These are phyloP conservation scores for Pythium guiyangense DNA, from an alignment of 352 stramenopile genomes.

Conservation along the genomic window DNA sequence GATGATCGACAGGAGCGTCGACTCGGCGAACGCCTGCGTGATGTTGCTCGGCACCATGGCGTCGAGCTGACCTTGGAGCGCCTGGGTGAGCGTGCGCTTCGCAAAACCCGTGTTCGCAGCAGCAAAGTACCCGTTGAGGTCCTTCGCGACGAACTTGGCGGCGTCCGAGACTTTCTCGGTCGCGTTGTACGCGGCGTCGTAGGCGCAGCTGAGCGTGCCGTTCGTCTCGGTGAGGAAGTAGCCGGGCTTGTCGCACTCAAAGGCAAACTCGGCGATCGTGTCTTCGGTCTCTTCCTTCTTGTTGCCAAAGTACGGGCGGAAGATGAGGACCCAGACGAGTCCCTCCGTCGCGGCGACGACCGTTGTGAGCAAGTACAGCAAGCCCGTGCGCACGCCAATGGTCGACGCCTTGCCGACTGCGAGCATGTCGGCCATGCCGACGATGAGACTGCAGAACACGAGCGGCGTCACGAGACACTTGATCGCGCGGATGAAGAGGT, in stretches of 20 bases:
- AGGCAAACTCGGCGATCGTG: constrained; percentile 10
- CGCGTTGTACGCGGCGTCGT: constrained; percentile 15
- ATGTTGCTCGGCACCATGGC: constrained; percentile 42
- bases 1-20: constrained; percentile 38
- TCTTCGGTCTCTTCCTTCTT: constrained; percentile 7
- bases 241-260: too few species aligned
- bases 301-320: constrained; percentile 25
- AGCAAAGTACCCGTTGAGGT: constrained; percentile 29
- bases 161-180: constrained; percentile 13
- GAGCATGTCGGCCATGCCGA: constrained; percentile 41
- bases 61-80: constrained; percentile 24
- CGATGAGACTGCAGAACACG: too few species aligned
- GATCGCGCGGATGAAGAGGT: too few species aligned
- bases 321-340: constrained; percentile 27
- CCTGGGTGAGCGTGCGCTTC: constrained; percentile 19
- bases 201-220: constrained; percentile 11
- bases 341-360: constrained; percentile 24
- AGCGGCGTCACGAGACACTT: too few species aligned
- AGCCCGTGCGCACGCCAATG: constrained; percentile 23
- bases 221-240: too few species aligned
- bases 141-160: constrained; percentile 24
- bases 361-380: constrained; percentile 33
- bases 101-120: constrained; percentile 2
- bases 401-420: constrained; percentile 25
- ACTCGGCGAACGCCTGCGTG: constrained; percentile 26